Percentiles rank a stretch among this genome's conserved stretches.
Conservation (phyloP, 2,329 filamentous ascomycete genomes). For the Xylaria multiplex region DNA sequence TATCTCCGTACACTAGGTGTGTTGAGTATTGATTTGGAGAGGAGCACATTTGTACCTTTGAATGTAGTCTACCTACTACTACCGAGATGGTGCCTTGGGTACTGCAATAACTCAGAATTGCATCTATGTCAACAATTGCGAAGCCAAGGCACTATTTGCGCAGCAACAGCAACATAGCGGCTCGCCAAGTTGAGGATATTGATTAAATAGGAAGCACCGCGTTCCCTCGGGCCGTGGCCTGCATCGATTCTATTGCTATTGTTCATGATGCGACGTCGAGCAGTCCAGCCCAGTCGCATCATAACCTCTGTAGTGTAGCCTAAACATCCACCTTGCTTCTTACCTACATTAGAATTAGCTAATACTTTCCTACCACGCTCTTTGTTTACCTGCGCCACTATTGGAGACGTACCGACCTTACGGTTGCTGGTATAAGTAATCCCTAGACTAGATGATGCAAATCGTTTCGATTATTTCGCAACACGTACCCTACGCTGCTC, state of each 20-base stretch:
- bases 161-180: not conserved
- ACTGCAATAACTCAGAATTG: not conserved
- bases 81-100: too few relatives aligned
- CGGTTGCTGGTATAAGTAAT: too few relatives aligned
- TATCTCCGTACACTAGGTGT: too few relatives aligned
- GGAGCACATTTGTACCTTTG: too few relatives aligned
- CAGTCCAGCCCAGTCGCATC: too few relatives aligned
- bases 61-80: too few relatives aligned
- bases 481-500: slow-evolving; percentile 4
- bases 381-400: not conserved
- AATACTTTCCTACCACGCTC: not conserved
- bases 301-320: too few relatives aligned
- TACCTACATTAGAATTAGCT: not conserved
- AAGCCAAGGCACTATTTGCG: slow-evolving; percentile 3
- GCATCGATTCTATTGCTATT: slow-evolving; percentile 9
- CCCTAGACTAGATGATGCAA: too few relatives aligned
- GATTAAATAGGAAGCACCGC: slow-evolving; percentile 13
- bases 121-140: not conserved
- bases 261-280: not conserved
- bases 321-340: too few relatives aligned
- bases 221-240: slow-evolving; percentile 16
- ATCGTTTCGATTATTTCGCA: slow-evolving; percentile 1
- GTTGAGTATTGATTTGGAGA: too few relatives aligned
- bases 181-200: slow-evolving; percentile 3
- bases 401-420: too few relatives aligned